Percentiles rank a stretch among this genome's conserved stretches.
phyloP scores from a whole-genome alignment of 768 basidiomycete species.

The Russula emetica region DNA sequence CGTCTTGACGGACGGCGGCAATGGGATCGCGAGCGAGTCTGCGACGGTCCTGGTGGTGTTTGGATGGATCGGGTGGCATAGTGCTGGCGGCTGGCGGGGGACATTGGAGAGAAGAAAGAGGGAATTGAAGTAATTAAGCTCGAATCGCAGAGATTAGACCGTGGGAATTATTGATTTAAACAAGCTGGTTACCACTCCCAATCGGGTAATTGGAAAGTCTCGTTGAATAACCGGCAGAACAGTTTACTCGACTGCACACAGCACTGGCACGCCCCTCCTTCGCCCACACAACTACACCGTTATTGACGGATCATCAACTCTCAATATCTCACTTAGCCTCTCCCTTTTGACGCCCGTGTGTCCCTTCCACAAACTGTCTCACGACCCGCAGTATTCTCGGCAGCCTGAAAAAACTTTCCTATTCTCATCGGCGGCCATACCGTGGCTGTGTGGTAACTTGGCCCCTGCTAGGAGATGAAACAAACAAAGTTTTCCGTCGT shows the following conservation, averaged over 20 bases:
- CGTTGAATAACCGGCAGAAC: background rate
- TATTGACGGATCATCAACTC: background rate
- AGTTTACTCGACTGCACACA: no score
- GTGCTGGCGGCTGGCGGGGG: constrained; percentile 12
- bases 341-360: background rate
- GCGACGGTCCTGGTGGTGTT: constrained; percentile 42
- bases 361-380: background rate
- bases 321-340: background rate
- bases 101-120: background rate
- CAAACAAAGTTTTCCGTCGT: background rate
- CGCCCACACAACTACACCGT: background rate
- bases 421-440: background rate
- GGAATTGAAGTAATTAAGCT: constrained; percentile 23
- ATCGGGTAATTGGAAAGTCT: background rate
- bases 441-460: background rate
- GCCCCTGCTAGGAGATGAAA: background rate
- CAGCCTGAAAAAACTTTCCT: background rate
- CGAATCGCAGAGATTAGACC: background rate
- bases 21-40: constrained; percentile 46
- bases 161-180: constrained; percentile 11
- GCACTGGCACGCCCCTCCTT: no score
- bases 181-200: constrained; percentile 9
- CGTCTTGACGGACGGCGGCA: constrained; percentile 50
- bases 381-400: background rate
- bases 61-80: constrained; percentile 57